Base-by-base conservation (phyloP, 495 filamentous ascomycete genomes). In the Margaritispora aquatica region DNA sequence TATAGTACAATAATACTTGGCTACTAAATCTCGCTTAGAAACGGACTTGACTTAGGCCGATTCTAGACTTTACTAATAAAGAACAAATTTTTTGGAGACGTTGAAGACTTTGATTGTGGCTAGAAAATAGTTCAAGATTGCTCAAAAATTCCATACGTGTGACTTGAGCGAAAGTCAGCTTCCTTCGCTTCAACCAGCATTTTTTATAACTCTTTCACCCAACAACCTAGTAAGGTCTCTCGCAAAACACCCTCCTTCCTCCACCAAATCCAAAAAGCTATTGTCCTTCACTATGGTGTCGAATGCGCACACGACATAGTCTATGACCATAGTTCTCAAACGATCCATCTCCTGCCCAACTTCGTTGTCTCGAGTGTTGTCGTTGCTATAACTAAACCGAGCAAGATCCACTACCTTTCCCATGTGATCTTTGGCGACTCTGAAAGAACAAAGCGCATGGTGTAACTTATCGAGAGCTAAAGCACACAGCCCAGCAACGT, bases 381-480 rank as follows among this genome's bases (percentile, higher is more conserved):
- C 48, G 34, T 61, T 56, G 22, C 51, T 54, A 54, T 55, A 61
- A 24, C 51, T 55, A 26, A 55, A 61, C 20, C 31, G 51, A 49
- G 55, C 27, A 48, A 61, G 46, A 34, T 61, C 58, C 7, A 61
- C 21, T 48, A 55, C 27, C 1, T 49, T 22, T 44, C 21, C 21
- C 17, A 34, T 47, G 31, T 36, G 31, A 48, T 29, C 22, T 31
- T n/a, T 36, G 29, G 34, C 51, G 58, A 34, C 46, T 55, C 49
- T 55, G 17, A 38, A 47, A 27, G 26, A 1, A 27, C 41, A 34
- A 29, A 61, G 51, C 2, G 46, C 26, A 50, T 55, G 38, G 51
- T 61, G 58, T n/a, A 61, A 22, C 48, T 61, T 61, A 38, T 56
- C 51, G 17, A 61, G 52, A 24, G 58, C 58, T 51, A 61, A 22